Evolutionary conservation across 2,329 filamentous ascomycete genomes (phyloP), one percentile per base, ranked within the genome.

Genomic region (Beauveria sp.): DNA sequence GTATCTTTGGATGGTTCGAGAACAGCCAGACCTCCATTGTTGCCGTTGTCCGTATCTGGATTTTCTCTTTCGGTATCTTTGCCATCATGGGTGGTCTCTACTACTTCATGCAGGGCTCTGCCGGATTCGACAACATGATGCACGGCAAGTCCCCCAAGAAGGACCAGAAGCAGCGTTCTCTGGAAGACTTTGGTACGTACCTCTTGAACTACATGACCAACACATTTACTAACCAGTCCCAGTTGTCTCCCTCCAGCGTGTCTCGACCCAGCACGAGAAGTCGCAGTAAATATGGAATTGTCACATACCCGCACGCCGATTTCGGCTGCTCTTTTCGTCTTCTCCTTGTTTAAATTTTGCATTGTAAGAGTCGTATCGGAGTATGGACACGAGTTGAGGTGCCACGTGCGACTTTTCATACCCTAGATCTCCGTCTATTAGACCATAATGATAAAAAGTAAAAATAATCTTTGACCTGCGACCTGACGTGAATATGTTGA

Each of bases 181-280:
- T 93, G 65, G 91, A 96, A 81, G 91, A 96, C 79, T 96, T 96
- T 71, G 86, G 88, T 91, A 86, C 84, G 87, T 82, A 9, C 67
- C 63, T 52, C 18, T 42, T 30, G 14, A 16, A 38, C 24, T 50
- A 38, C 56, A 45, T 16, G 34, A 16, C 34, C 43, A 10, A 30
- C 16, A 26, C 46, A 50, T 51, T 20, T 58, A 68, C 83, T 88
- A 84, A 88, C 73, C 83, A 68, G 1, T 72, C 63, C 65, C 70
- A 91, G 90, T 95, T 74, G 90, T 96, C 72, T 92, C 89, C 64
- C 83, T 96, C 74, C 90, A 96, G 81, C 89, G 91, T 77, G 90
- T 95, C 67, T 93, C 91, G 60, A 95, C 89, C 64, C 90, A 95
- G 79, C 91, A 96, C 81, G 91, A 96, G 82, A 93, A 93, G 83